phyloP scores from a whole-genome alignment of 108 stramenopile species.

The Chaetoceros muelleri region DNA sequence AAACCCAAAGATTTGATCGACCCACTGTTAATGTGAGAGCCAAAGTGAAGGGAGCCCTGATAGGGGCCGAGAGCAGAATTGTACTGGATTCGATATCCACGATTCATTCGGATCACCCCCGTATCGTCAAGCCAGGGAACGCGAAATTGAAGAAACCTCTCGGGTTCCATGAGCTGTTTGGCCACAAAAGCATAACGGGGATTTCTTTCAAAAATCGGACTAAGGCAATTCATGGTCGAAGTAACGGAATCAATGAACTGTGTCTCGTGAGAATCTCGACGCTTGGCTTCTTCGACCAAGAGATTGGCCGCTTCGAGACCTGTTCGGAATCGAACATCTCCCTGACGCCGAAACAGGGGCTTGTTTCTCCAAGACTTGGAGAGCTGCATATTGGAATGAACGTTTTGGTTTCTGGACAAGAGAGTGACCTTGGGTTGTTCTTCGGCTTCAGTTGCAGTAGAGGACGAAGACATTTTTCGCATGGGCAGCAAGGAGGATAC shows the following conservation, averaged over 20 bases:
- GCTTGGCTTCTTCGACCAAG: conserved; percentile 71
- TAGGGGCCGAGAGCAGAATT: conserved; percentile 88
- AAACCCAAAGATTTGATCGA: conserved; percentile 73
- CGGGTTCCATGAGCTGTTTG: conserved; percentile 89
- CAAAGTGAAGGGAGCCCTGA: conserved; percentile 87
- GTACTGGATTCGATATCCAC: conserved; percentile 84
- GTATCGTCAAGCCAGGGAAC: conserved; percentile 86
- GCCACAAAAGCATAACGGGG: conserved; percentile 94
- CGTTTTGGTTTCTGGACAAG: conserved; percentile 31
- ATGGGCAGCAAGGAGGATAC: too few relatives aligned
- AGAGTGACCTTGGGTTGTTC: conserved; percentile 4
- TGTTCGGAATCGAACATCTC: conserved; percentile 88
- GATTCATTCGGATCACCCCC: conserved; percentile 71
- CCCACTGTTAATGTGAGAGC: conserved; percentile 60
- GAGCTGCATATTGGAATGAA: conserved; percentile 79
- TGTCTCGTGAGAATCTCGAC: conserved; percentile 79
- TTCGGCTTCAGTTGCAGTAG: not conserved
- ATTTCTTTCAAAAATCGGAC: conserved; percentile 90
- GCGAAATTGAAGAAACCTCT: conserved; percentile 80
- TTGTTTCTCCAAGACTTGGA: conserved; percentile 80
- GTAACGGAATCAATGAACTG: conserved; percentile 79
- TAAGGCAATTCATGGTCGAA: conserved; percentile 62
- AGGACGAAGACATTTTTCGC: too few relatives aligned
- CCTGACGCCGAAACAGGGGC: conserved; percentile 87
- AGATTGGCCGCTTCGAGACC: conserved; percentile 88